Evolutionary conservation across 805 yeast genomes (phyloP).

Genomic region (Alloascoidea hylecoeti): DNA sequence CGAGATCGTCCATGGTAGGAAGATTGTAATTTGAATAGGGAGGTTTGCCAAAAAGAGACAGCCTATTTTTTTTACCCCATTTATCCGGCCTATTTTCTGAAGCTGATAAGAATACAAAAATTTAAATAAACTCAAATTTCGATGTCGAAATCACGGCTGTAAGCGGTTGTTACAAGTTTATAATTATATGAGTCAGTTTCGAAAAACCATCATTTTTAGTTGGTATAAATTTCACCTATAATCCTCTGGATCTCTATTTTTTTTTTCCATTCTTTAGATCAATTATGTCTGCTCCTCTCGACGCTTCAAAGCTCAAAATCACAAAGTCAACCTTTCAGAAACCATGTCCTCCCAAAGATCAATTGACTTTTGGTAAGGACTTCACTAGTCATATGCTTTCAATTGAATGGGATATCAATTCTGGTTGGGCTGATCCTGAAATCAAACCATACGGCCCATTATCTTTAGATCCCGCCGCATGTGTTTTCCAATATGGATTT

Average conservation of each 20-base stretch:
- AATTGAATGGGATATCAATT: constrained; percentile 50
- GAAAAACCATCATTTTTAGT: no score
- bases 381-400: constrained; percentile 83
- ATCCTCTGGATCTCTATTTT: no score
- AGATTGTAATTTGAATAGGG: constrained; percentile 37
- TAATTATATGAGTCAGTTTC: no score
- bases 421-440: constrained; percentile 67
- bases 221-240: no score
- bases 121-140: no score
- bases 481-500: constrained; percentile 75
- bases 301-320: constrained; percentile 38
- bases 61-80: no score
- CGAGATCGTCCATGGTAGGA: constrained; percentile 34
- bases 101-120: no score
- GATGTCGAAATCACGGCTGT: no score
- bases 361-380: constrained; percentile 55
- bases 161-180: no score
- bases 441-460: constrained; percentile 65
- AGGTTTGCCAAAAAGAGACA: no score
- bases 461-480: constrained; percentile 57
- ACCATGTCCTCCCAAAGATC: constrained; percentile 38
- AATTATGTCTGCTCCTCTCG: constrained; percentile 28
- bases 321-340: constrained; percentile 35
- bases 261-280: no score
- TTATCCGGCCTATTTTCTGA: no score